These are phyloP conservation scores for Kentomonas sorsogonicus DNA, from an alignment of 208 protist species.

Conservation along the genomic window DNA sequence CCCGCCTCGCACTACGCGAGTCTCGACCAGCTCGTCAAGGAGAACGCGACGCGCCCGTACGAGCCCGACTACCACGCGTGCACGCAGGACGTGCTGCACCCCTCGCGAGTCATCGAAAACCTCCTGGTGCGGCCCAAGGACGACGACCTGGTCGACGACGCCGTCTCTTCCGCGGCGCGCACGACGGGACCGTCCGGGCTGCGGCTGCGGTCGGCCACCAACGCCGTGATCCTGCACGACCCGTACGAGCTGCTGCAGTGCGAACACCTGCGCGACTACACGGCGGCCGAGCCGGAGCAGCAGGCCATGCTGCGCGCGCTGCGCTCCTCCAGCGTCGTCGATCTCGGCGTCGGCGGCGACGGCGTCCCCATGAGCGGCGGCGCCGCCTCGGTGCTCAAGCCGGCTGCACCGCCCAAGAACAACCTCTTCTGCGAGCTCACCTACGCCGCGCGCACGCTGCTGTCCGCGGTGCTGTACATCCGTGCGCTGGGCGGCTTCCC, in stretches of 20 bases:
- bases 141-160: constrained; percentile 1
- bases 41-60: background rate
- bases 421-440: constrained; percentile 48
- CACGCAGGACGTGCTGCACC: constrained; percentile 5
- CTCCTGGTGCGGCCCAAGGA: background rate
- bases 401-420: constrained; percentile 20
- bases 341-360: too few relatives aligned
- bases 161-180: background rate
- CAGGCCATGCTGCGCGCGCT: constrained; percentile 3
- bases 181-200: background rate
- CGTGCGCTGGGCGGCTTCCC: constrained; percentile 76
- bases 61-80: constrained; percentile 6
- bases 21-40: constrained; percentile 1
- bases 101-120: background rate
- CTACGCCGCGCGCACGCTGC: constrained; percentile 59
- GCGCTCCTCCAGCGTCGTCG: background rate
- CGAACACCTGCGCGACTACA: constrained; percentile 44
- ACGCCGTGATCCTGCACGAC: constrained; percentile 46
- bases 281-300: constrained; percentile 11
- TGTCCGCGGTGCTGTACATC: constrained; percentile 67
- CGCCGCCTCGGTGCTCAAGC: constrained; percentile 25
- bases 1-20: background rate
- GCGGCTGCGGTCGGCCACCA: constrained; percentile 24
- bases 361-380: background rate
- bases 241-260: constrained; percentile 34